A percentile compares a stretch with the other conserved stretches of the same genome.
These are phyloP conservation scores for Xerocomus brunneocitrinus DNA, from an alignment of 768 basidiomycete species.

Conservation along the genomic window DNA sequence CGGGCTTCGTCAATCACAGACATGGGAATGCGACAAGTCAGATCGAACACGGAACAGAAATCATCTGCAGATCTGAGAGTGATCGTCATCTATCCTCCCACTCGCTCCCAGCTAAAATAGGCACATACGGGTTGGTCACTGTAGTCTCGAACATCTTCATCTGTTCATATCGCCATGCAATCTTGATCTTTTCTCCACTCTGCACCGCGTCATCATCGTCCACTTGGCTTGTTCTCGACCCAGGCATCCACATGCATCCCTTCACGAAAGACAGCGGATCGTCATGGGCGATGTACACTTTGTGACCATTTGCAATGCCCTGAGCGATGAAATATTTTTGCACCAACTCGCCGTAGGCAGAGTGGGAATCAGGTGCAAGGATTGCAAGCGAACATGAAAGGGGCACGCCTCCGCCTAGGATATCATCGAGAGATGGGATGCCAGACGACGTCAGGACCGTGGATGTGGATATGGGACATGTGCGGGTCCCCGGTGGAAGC, in stretches of 20 bases:
- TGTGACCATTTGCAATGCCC: slow-evolving; percentile 71
- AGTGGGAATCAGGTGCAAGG: slow-evolving; percentile 81
- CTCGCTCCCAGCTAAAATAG: slow-evolving; percentile 15
- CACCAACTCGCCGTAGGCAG: slow-evolving; percentile 79
- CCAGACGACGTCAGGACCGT: slow-evolving; percentile 76
- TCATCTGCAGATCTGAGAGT: slow-evolving; percentile 47
- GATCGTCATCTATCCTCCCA: slow-evolving; percentile 9
- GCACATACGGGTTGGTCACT: slow-evolving; percentile 50
- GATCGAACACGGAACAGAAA: slow-evolving; percentile 69
- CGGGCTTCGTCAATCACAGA: slow-evolving; percentile 44
- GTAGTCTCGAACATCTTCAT: slow-evolving; percentile 93
- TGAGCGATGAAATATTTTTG: slow-evolving; percentile 89
- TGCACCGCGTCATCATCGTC: slow-evolving; percentile 33
- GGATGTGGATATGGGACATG: slow-evolving; percentile 51
- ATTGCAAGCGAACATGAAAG: slow-evolving; percentile 69
- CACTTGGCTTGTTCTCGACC: slow-evolving; percentile 5
- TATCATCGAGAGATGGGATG: slow-evolving; percentile 89
- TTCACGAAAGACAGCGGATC: slow-evolving; percentile 53
- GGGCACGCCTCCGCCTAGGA: slow-evolving; percentile 89
- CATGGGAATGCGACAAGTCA: slow-evolving; percentile 58
- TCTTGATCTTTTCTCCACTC: slow-evolving; percentile 68
- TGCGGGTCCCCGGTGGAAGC: slow-evolving; percentile 49
- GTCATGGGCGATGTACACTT: slow-evolving; percentile 61
- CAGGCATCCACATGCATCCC: slow-evolving; percentile 79
- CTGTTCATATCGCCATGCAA: slow-evolving; percentile 95